Base-by-base conservation (phyloP, 768 basidiomycete genomes). In the Tylopilus subfusipes region DNA sequence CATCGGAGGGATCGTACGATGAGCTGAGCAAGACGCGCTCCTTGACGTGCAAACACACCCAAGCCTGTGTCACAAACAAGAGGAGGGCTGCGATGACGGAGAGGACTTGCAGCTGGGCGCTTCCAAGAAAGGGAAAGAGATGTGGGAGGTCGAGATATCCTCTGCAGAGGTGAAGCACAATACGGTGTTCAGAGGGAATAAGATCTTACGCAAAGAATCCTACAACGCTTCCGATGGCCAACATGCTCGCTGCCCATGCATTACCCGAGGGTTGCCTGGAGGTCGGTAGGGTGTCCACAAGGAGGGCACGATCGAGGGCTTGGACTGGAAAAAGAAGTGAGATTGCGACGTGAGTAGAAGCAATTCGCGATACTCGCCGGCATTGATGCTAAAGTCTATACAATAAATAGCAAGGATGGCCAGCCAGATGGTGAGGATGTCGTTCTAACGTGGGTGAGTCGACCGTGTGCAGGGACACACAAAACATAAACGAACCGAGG, bases 181-280 rank as follows among this genome's bases (percentile, higher is more conserved):
- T 9, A 30, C 14, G 19, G 7, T 2, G 34, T 18, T 9, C 3
- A 10, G 49, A 38, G 8, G 19, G 2, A 13, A 42, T n/a, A 31
- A 3, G 8, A 52, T 31, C 90, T 61, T 60, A 94, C 93, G 91
- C 77, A 64, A 90, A 96, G 69, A 94, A 96, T 0, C 93, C 94
- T 2, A 84, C 75, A 0, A 96, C 86, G 52, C 89, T 85, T 12
- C 95, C 95, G 25, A 94, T 63, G 1, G 90, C 91, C 42, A 89
- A 73, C 92, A 97, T 95, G n/a, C 88, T 76, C 1, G 90, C 92
- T 1, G 93, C 95, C 95, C 95, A 98, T 0, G 95, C 95, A 65
- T 95, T 97, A 1, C 90, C 94, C 10, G 80, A 75, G 7, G 93
- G 84, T 68, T 98, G 95, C 24, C 82, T 76, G 1, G 79, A 67